These are phyloP conservation scores for Kwoniella pini DNA, from an alignment of 768 basidiomycete genomes.

Conservation along the genomic window DNA sequence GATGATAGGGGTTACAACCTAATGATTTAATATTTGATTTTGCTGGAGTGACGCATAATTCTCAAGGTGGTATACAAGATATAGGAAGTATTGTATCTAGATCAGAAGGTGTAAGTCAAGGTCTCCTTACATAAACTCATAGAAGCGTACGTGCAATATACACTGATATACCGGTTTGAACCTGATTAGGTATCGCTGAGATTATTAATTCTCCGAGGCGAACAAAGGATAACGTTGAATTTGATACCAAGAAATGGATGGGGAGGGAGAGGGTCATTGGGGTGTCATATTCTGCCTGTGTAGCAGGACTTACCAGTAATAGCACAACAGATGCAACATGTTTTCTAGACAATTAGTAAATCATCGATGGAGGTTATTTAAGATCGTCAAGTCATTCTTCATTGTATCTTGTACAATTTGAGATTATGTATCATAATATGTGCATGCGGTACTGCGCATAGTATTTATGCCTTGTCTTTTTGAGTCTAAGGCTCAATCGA, in stretches of 20 bases:
- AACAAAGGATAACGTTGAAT: conserved; percentile 57
- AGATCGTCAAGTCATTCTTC: too few species aligned
- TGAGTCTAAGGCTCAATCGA: too few species aligned
- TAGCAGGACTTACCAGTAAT: too few species aligned
- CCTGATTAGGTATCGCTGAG: conserved; percentile 19
- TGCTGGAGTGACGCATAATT: conserved; percentile 64
- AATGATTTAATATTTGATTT: conserved; percentile 36
- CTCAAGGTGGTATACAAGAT: conserved; percentile 69
- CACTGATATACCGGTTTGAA: too few species aligned
- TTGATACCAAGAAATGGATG: conserved; percentile 73
- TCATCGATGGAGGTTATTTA: too few species aligned
- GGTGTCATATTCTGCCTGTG: conserved; percentile 57
- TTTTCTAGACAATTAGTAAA: too few species aligned
- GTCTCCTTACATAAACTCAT: too few species aligned
- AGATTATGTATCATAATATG: too few species aligned
- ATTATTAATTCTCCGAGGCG: conserved; percentile 25
- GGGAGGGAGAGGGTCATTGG: conserved; percentile 84
- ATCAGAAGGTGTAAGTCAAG: conserved; percentile 77
- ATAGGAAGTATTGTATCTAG: conserved; percentile 72
- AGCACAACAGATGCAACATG: too few species aligned
- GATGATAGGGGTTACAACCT: conserved; percentile 26
- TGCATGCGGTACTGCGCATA: too few species aligned
- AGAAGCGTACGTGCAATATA: too few species aligned
- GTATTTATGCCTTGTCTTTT: too few species aligned
- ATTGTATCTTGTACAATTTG: background rate